phyloP scores from a whole-genome alignment of 345 rosid species.

The Syzygium aromaticum region DNA sequence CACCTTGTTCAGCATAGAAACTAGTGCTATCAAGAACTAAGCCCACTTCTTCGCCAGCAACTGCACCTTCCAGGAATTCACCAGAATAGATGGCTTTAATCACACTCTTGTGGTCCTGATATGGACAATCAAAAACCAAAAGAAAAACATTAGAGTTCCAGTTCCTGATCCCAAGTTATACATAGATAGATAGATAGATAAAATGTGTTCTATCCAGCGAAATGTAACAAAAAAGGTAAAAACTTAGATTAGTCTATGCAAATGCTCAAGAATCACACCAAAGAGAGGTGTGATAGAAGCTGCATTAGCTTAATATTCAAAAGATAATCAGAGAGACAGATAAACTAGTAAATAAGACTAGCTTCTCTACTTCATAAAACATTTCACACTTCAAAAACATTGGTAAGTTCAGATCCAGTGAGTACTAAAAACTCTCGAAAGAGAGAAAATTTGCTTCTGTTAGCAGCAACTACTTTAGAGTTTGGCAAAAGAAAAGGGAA shows the following conservation, averaged over 20 bases:
- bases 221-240: not conserved
- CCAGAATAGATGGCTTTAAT: slow-evolving; percentile 84
- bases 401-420: not conserved
- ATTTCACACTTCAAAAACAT: not conserved
- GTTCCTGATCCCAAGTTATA: not conserved
- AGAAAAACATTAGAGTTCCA: not conserved
- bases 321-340: not conserved
- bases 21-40: slow-evolving; percentile 69
- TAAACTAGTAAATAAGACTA: not conserved
- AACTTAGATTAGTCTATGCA: not conserved
- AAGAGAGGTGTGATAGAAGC: not conserved
- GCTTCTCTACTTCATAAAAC: not conserved
- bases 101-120: slow-evolving; percentile 62
- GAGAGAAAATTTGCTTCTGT: not conserved
- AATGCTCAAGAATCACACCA: not conserved
- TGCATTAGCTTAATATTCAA: not conserved
- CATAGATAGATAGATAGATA: not conserved
- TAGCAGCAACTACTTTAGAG: not conserved
- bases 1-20: slow-evolving; percentile 99
- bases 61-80: slow-evolving; percentile 49
- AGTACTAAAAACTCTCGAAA: not conserved
- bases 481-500: not conserved
- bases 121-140: not conserved
- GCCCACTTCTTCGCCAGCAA: slow-evolving; percentile 50
- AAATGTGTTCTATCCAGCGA: not conserved